A percentile compares a stretch with the other conserved stretches of the same genome.
Conservation (phyloP, 768 basidiomycete species). For the Mycena amicta region DNA sequence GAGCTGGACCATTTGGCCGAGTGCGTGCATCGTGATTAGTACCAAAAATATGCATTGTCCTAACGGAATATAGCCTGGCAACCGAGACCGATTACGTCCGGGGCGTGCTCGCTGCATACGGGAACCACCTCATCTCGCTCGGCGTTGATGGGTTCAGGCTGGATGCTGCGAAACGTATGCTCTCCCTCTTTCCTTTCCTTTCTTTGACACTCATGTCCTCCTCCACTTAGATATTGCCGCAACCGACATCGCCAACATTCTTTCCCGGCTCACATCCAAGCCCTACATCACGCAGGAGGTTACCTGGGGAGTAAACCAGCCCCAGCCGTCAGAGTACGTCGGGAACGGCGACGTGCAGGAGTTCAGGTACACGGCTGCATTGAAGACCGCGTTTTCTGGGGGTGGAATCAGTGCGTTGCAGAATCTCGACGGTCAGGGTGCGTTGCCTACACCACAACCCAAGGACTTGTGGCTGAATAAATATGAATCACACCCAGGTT, state of each 20-base stretch:
- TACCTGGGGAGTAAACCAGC: slow-evolving; percentile 52
- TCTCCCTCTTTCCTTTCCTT: background rate
- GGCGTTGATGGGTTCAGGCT: slow-evolving; percentile 64
- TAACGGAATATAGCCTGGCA: slow-evolving; percentile 44
- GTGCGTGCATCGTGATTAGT: slow-evolving; percentile 38
- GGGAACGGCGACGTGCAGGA: too few relatives aligned
- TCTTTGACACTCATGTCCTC: background rate
- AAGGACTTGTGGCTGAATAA: background rate
- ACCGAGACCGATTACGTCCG: slow-evolving; percentile 68
- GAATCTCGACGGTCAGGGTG: slow-evolving; percentile 54
- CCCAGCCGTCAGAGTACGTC: too few relatives aligned
- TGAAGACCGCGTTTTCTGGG: slow-evolving; percentile 54
- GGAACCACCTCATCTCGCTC: slow-evolving; percentile 62
- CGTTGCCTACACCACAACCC: background rate
- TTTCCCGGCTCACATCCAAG: too few relatives aligned
- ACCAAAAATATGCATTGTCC: too few relatives aligned
- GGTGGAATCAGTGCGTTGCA: slow-evolving; percentile 54
- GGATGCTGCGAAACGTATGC: slow-evolving; percentile 65
- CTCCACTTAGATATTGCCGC: slow-evolving; percentile 51
- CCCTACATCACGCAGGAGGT: too few relatives aligned
- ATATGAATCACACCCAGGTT: slow-evolving; percentile 42
- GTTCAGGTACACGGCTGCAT: slow-evolving; percentile 63
- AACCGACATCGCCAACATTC: too few relatives aligned
- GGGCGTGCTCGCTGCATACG: slow-evolving; percentile 54
- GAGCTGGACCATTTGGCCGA: slow-evolving; percentile 55